Evolutionary conservation across 2,329 filamentous ascomycete species (phyloP), one percentile per base, ranked within the genome.

Genomic region (Ampelomyces quisqualis): DNA sequence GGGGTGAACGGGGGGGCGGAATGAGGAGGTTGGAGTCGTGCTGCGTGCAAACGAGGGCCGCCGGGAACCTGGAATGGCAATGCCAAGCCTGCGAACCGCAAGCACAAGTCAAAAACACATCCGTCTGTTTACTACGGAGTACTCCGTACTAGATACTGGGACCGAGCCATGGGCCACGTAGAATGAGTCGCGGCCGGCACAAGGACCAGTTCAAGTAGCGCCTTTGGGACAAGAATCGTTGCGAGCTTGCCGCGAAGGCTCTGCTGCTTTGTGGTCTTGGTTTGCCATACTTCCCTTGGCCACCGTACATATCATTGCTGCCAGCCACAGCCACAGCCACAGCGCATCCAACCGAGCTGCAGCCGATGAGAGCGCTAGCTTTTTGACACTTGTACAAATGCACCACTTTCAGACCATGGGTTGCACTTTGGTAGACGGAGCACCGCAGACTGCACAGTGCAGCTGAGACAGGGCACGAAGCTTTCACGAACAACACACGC

Each of bases 21-120:
- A 53, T 53, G 58, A 54, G 55, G 62, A 60, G 63, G 63, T 57
- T 63, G 61, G 62, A 51, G 46, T 39, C 29, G 21, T 33, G 37
- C 17, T 39, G 30, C 29, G 53, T 55, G 42, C 34, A 41, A 37
- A 40, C 26, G 45, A 51, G 47, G 48, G 48, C 41, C 37, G 38
- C 51, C 40, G 44, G 42, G 38, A 41, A 43, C 49, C 48, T 53
- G 48, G 54, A 60, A 50, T 39, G 53, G 49, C 33, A 10, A 23
- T 40, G 54, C 61, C 56, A 62, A 58, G 60, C 22, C 41, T 34
- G 40, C 35, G 42, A 49, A 49, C 52, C 50, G 42, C 44, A 53
- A 41, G n/a, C n/a, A n/a, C n/a, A n/a, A 14, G 35, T 45, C 50
- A 53, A 51, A 57, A 58, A 60, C 57, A 58, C 43, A 33, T 38